These are phyloP conservation scores for Colletotrichum camelliae DNA, from an alignment of 2,329 filamentous ascomycete species.

Conservation along the genomic window DNA sequence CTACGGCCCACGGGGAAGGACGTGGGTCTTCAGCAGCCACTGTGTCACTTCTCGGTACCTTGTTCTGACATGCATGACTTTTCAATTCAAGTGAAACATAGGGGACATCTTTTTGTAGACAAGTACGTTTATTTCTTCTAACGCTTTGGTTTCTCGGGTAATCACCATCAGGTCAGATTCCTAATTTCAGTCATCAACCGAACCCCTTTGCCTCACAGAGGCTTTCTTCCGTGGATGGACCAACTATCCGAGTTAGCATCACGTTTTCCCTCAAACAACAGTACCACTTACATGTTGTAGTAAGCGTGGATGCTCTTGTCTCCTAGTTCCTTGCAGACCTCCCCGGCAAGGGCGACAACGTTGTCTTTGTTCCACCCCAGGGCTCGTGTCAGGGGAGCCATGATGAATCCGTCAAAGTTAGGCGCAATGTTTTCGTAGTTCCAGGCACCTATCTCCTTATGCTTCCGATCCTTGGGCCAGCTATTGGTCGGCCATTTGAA, in stretches of 20 bases:
- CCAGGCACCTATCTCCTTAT: neutral
- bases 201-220: accelerated
- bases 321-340: neutral
- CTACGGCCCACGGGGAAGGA: neutral
- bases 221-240: neutral
- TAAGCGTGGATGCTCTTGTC: neutral
- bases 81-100: neutral
- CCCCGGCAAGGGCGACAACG: neutral
- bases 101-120: neutral
- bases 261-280: neutral
- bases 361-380: neutral
- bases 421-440: neutral
- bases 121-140: accelerated
- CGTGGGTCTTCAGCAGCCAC: neutral
- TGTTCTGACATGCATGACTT: accelerated
- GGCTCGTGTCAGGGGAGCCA: neutral
- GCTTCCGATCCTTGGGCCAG: neutral
- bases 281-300: neutral
- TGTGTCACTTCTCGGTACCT: neutral
- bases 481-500: neutral
- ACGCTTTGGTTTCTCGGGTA: accelerated
- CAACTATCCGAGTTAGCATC: neutral
- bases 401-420: neutral
- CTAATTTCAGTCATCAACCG: accelerated
- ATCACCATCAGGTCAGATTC: accelerated